Evolutionary conservation across 108 stramenopile species (phyloP).

Genomic region (Nitzschia sp.): DNA sequence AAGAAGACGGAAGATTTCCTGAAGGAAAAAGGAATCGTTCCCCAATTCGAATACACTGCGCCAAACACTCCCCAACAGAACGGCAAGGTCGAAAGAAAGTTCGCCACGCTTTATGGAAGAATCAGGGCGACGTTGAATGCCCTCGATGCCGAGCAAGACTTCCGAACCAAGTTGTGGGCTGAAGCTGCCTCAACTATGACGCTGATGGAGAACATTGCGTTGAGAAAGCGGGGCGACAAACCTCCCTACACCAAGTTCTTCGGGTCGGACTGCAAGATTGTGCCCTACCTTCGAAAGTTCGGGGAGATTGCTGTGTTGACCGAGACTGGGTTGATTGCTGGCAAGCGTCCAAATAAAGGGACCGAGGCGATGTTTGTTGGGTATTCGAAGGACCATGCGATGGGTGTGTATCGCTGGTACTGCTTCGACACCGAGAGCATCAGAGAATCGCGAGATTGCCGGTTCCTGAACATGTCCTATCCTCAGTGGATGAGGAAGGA

Average conservation of each 20-base stretch:
- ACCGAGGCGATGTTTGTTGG: neutral
- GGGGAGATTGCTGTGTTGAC: conserved; percentile 11
- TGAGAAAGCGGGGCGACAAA: neutral
- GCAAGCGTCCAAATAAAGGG: neutral
- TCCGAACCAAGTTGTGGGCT: conserved; percentile 5
- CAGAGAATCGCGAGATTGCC: neutral
- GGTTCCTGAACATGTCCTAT: neutral
- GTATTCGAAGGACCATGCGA: conserved; percentile 9
- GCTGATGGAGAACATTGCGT: neutral
- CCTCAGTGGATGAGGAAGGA: neutral
- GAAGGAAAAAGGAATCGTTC: neutral
- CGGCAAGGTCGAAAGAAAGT: conserved; percentile 31
- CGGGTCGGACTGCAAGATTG: neutral
- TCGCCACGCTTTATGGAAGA: conserved; percentile 16
- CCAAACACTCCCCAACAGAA: conserved; percentile 41
- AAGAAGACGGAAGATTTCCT: conserved; percentile 1
- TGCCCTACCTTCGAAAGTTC: conserved; percentile 6
- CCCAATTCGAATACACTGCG: conserved; percentile 31
- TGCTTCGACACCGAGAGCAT: neutral
- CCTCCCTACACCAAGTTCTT: neutral
- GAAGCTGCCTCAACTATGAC: conserved; percentile 11
- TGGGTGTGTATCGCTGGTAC: conserved; percentile 6
- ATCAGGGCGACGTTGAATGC: conserved; percentile 1
- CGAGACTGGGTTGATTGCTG: neutral
- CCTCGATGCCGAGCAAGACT: neutral